Conservation (phyloP, 2,329 filamentous ascomycete species). For the Eutypa lata region DNA sequence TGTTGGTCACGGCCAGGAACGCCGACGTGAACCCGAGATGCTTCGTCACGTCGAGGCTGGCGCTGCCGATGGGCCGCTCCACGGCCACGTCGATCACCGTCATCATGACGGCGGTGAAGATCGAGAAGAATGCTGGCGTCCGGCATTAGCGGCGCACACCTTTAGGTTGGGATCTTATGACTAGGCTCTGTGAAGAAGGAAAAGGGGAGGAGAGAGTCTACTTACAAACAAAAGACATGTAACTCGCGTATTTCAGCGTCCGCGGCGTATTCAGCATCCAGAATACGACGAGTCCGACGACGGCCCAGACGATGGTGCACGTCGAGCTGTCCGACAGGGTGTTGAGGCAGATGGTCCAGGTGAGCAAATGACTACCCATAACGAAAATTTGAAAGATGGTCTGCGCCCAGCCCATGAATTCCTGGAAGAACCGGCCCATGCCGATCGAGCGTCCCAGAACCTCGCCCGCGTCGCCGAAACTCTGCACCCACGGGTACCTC, state of each 20-base stretch:
- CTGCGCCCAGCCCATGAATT: slow-evolving; percentile 58
- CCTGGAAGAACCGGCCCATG: slow-evolving; percentile 52
- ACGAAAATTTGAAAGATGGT: slow-evolving; percentile 64
- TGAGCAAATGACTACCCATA: slow-evolving; percentile 67
- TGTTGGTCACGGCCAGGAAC: slow-evolving; percentile 59
- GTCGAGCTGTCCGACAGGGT: slow-evolving; percentile 56
- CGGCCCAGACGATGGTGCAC: slow-evolving; percentile 62
- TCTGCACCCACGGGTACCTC: slow-evolving; percentile 64
- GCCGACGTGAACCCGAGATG: slow-evolving; percentile 47
- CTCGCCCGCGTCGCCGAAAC: slow-evolving; percentile 63
- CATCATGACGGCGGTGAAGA: slow-evolving; percentile 59
- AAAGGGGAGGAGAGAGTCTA: slow-evolving; percentile 8
- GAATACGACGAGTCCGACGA: slow-evolving; percentile 57
- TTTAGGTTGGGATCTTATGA: background rate
- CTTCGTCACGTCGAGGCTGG: slow-evolving; percentile 28
- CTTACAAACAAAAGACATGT: slow-evolving; percentile 55
- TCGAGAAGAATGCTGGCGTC: slow-evolving; percentile 51
- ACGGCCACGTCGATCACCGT: slow-evolving; percentile 62
- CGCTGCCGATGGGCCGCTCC: slow-evolving; percentile 33
- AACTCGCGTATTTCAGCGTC: slow-evolving; percentile 61
- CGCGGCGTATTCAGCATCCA: slow-evolving; percentile 58
- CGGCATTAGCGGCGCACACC: background rate
- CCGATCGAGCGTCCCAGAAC: slow-evolving; percentile 45
- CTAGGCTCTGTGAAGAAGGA: no score
- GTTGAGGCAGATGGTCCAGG: slow-evolving; percentile 66